Evolutionary conservation across 2,329 filamentous ascomycete genomes (phyloP), one percentile per base, ranked within the genome.

Genomic region (Didymella exigua): DNA sequence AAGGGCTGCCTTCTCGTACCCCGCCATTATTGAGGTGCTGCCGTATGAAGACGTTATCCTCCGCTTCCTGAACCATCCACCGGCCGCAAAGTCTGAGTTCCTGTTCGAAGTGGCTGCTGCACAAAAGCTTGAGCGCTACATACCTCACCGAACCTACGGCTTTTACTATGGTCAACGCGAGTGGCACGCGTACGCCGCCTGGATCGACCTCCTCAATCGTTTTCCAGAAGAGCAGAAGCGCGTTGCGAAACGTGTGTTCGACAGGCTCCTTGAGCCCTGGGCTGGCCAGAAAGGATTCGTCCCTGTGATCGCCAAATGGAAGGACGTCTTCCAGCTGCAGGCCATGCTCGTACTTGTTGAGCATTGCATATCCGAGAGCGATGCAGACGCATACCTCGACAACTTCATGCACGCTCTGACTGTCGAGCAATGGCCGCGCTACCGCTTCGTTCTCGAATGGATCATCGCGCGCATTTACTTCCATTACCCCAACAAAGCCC

Each of bases 371-470:
- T 36, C 36, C 8, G 60, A 68, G 7, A 50, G 49, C 0, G 60
- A 76, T 18, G 69, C 67, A 1, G 62, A 70, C 14, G 19, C 54
- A 1, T 73, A 78, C 40, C 61, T 80, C 13, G 68, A 73, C 5
- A 59, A 68, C 2, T 69, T 81, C 30, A 72, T 75, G 54, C 68
- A 73, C 41, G 70, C 79, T 14, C 65, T 82, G 13, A 67, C 75
- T 1, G 61, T 81, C 9, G 80, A 82, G 53, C 77, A 77, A 7
- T 73, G 80, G 60, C 80, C 80, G 13, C 72, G 77, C 19, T 80
- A 77, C 59, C 73, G 80, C 19, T 79, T 77, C 56, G 60, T 82
- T 2, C 63, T 81, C 1, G 78, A 80, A 56, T 81, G 79, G 79
- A 77, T 77, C 44, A 71, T 81, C n/a, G 71, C 73, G 1, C 76